Percentiles rank a stretch among this genome's conserved stretches.
Conservation (phyloP, 2,329 filamentous ascomycete genomes). For the Graphiopsis chlorocephala region DNA sequence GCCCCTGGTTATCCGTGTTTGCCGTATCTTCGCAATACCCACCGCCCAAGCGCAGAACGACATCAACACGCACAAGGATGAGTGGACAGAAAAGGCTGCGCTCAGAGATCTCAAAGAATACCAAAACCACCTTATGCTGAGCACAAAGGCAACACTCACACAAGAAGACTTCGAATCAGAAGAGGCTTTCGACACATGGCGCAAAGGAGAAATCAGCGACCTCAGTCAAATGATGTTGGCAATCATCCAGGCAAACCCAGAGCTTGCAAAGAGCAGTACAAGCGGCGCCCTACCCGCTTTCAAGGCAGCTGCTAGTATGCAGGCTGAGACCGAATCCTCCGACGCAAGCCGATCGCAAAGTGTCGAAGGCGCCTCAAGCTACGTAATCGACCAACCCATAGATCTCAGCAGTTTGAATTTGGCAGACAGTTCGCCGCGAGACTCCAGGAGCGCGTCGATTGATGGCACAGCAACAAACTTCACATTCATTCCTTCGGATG, state of each 20-base stretch:
- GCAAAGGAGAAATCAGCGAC: conserved; percentile 80
- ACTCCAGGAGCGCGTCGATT: conserved; percentile 31
- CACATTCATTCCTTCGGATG: conserved; percentile 84
- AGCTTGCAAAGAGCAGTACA: conserved; percentile 72
- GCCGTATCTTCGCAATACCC: conserved; percentile 77
- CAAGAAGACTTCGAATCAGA: conserved; percentile 87
- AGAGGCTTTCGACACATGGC: conserved; percentile 86
- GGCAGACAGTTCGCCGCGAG: conserved; percentile 44
- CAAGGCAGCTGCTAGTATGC: conserved; percentile 24
- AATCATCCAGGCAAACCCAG: conserved; percentile 80
- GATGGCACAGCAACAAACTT: conserved; percentile 52
- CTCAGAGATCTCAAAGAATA: conserved; percentile 90
- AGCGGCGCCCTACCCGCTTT: conserved; percentile 27
- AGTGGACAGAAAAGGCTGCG: conserved; percentile 90
- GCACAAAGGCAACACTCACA: conserved; percentile 71
- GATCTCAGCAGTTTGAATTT: conserved; percentile 66
- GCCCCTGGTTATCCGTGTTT: conserved; percentile 85
- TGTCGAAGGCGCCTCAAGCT: conserved; percentile 43
- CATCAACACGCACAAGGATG: conserved; percentile 73
- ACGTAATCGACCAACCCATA: conserved; percentile 65
- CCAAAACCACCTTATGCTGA: conserved; percentile 80
- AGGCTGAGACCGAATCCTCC: conserved; percentile 36
- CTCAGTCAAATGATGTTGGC: conserved; percentile 91
- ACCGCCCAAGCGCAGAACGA: conserved; percentile 80
- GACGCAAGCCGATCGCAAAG: conserved; percentile 48